Conservation (phyloP, 2,329 filamentous ascomycete species). For the Aspergillus felis region DNA sequence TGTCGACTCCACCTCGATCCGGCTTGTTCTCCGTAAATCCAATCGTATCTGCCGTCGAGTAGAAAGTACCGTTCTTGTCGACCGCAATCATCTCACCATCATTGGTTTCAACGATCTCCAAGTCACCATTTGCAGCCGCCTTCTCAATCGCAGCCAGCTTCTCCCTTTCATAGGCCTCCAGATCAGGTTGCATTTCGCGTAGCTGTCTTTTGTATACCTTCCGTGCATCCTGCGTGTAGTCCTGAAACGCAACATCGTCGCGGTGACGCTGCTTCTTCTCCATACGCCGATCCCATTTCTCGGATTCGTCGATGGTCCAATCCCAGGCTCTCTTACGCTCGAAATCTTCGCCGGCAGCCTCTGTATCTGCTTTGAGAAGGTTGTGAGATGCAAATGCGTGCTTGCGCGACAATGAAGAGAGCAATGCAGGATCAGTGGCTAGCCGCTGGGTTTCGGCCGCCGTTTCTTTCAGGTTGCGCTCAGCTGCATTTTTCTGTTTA, state of each 20-base stretch:
- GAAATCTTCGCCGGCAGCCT: slow-evolving; percentile 83
- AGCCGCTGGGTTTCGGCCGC: slow-evolving; percentile 77
- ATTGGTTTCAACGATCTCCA: slow-evolving; percentile 94
- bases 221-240: slow-evolving; percentile 80
- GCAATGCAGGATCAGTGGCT: slow-evolving; percentile 70
- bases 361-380: slow-evolving; percentile 84
- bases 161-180: slow-evolving; percentile 80
- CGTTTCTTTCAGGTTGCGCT: slow-evolving; percentile 73
- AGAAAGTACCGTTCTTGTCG: slow-evolving; percentile 86
- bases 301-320: slow-evolving; percentile 93
- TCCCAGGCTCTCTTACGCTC: slow-evolving; percentile 98
- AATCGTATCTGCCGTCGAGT: slow-evolving; percentile 79
- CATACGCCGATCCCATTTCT: slow-evolving; percentile 87
- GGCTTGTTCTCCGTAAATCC: slow-evolving; percentile 82
- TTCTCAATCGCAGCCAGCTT: slow-evolving; percentile 81
- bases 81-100: slow-evolving; percentile 91
- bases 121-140: slow-evolving; percentile 75
- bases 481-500: slow-evolving; percentile 38
- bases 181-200: slow-evolving; percentile 67
- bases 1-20: slow-evolving; percentile 79
- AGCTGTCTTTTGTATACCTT: slow-evolving; percentile 95
- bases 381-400: slow-evolving; percentile 88
- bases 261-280: slow-evolving; percentile 78
- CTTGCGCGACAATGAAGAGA: slow-evolving; percentile 76
- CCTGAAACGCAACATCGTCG: slow-evolving; percentile 84